Percentiles rank a stretch among this genome's conserved stretches.
Conservation (phyloP, 1,284 basidiomycete species). For the Mycena sp. region DNA sequence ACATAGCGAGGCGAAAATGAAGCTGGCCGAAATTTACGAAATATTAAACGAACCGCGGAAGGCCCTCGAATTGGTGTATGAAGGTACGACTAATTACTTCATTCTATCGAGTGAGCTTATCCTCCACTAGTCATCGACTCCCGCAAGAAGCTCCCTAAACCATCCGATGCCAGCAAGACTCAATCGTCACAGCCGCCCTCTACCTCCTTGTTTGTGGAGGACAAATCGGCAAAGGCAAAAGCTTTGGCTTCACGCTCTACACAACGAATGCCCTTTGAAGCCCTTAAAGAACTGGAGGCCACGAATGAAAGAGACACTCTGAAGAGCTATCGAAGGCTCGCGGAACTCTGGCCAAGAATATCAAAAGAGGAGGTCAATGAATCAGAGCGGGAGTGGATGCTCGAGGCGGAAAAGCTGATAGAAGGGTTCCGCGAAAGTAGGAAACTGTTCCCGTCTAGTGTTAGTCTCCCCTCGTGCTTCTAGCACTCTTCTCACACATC, state of each 20-base stretch:
- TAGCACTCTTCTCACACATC: neutral
- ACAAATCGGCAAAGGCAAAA: slow-evolving; percentile 43
- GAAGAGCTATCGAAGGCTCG: slow-evolving; percentile 58
- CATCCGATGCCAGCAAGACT: slow-evolving; percentile 39
- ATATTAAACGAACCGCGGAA: slow-evolving; percentile 81
- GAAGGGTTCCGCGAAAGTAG: slow-evolving; percentile 90
- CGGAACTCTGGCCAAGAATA: slow-evolving; percentile 40
- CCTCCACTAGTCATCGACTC: slow-evolving; percentile 67
- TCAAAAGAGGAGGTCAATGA: slow-evolving; percentile 41
- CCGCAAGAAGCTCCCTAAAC: slow-evolving; percentile 54
- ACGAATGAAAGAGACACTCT: slow-evolving; percentile 71
- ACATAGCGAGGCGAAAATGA: slow-evolving; percentile 86
- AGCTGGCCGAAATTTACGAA: slow-evolving; percentile 91
- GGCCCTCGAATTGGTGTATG: slow-evolving; percentile 87
- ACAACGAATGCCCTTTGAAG: slow-evolving; percentile 59
- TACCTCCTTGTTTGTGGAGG: slow-evolving; percentile 67
- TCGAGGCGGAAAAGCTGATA: slow-evolving; percentile 86
- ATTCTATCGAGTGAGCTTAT: neutral
- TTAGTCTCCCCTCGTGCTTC: slow-evolving; percentile 54
- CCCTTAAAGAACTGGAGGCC: slow-evolving; percentile 67
- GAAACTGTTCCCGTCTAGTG: slow-evolving; percentile 81
- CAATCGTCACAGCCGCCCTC: slow-evolving; percentile 37
- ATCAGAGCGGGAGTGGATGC: slow-evolving; percentile 76
- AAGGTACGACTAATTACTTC: slow-evolving; percentile 61
- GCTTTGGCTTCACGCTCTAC: slow-evolving; percentile 43